A percentile compares a stretch with the other conserved stretches of the same genome.
Conservation (phyloP, 495 filamentous ascomycete species). For the Trichoderma gamsii region DNA sequence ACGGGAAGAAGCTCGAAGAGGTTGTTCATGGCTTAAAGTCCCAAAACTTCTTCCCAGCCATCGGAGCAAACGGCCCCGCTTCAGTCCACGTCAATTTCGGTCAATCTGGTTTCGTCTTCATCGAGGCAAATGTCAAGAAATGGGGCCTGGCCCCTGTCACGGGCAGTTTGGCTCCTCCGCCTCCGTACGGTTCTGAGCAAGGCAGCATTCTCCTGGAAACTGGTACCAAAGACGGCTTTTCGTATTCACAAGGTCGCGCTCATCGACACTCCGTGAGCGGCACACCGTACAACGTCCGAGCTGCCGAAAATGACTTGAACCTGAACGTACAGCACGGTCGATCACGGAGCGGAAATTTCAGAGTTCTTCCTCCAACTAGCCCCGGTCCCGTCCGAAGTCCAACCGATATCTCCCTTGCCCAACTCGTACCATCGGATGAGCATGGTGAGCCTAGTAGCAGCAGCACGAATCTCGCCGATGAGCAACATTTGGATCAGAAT, state of each 20-base stretch:
- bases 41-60: constrained; percentile 93
- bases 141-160: constrained; percentile 97
- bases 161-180: constrained; percentile 87
- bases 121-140: constrained; percentile 99
- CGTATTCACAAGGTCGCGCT: constrained; percentile 48
- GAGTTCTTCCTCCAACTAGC: constrained; percentile 66
- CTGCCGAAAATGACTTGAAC: constrained; percentile 21
- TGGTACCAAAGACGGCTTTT: constrained; percentile 59
- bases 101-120: constrained; percentile 95
- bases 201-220: constrained; percentile 91
- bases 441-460: constrained; percentile 71
- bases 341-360: constrained; percentile 53
- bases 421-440: constrained; percentile 65
- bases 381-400: constrained; percentile 86
- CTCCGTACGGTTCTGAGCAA: constrained; percentile 93
- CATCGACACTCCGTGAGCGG: constrained; percentile 44
- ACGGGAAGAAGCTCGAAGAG: constrained; percentile 94
- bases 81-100: constrained; percentile 95
- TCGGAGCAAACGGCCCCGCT: constrained; percentile 90
- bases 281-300: constrained; percentile 11
- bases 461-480: constrained; percentile 29
- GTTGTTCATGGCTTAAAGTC: constrained; percentile 87
- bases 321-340: constrained; percentile 44
- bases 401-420: constrained; percentile 93
- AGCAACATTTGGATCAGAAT: constrained; percentile 28